These are phyloP conservation scores for Saccharomycopsis javanensis DNA, from an alignment of 805 yeast genomes.

Conservation along the genomic window DNA sequence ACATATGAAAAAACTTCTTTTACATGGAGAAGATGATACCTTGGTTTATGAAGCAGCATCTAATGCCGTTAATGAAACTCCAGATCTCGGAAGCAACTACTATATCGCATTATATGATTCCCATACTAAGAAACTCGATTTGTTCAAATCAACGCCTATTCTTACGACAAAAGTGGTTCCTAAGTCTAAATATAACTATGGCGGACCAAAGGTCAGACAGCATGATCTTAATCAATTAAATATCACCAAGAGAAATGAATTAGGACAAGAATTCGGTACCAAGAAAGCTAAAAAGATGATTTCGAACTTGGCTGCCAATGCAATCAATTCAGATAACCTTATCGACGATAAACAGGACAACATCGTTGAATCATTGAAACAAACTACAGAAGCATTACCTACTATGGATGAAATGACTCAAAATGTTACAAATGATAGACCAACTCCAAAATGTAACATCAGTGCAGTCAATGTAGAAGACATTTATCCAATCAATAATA, in stretches of 20 bases:
- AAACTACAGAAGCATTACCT: conserved; percentile 65
- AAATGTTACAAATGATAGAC: conserved; percentile 56
- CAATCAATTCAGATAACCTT: conserved; percentile 76
- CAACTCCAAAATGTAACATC: conserved; percentile 67
- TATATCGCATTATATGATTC: conserved; percentile 75
- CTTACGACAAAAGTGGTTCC: conserved; percentile 56
- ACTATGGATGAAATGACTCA: conserved; percentile 43
- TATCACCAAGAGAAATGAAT: conserved; percentile 60
- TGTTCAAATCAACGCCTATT: conserved; percentile 53
- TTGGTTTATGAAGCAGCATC: conserved; percentile 62
- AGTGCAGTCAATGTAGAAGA: conserved; percentile 81
- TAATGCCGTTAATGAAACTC: conserved; percentile 27
- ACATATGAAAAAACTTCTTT: conserved; percentile 25
- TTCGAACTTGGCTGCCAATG: conserved; percentile 67
- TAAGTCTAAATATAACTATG: conserved; percentile 43
- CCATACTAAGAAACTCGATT: conserved; percentile 48
- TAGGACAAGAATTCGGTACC: conserved; percentile 97
- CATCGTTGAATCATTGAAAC: conserved; percentile 70
- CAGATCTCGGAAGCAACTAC: conserved; percentile 32
- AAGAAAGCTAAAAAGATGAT: conserved; percentile 91
- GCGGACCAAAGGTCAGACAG: conserved; percentile 59
- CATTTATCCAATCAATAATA: conserved; percentile 61
- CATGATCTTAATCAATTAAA: conserved; percentile 31
- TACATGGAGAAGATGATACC: conserved; percentile 72
- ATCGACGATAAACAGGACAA: conserved; percentile 59